Percentiles rank a stretch among this genome's conserved stretches.
These are phyloP conservation scores for Plectosphaerella cucumerina DNA, from an alignment of 2,329 filamentous ascomycete species.

Conservation along the genomic window DNA sequence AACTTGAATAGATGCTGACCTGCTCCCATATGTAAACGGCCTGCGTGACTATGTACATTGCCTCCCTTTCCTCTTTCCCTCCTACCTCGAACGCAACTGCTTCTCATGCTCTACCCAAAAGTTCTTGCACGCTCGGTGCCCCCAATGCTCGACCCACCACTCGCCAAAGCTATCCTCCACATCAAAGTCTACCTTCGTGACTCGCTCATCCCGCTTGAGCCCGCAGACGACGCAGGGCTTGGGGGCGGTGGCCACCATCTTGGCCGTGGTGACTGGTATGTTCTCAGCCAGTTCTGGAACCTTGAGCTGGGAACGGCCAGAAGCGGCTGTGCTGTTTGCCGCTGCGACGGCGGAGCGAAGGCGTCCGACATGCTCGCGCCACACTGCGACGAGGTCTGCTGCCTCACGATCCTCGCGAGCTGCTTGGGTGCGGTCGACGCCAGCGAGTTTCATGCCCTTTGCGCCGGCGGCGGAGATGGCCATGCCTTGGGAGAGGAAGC, in stretches of 20 bases:
- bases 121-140: conserved; percentile 70
- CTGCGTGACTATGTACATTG: too few relatives aligned
- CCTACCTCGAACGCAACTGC: conserved; percentile 62
- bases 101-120: conserved; percentile 81
- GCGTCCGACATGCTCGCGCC: conserved; percentile 71
- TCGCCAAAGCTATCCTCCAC: conserved; percentile 92
- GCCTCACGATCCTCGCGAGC: conserved; percentile 81
- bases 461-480: conserved; percentile 73
- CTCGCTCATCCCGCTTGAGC: conserved; percentile 79
- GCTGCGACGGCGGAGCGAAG: conserved; percentile 69
- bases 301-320: conserved; percentile 29
- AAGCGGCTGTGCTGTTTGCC: conserved; percentile 45
- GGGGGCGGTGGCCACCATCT: conserved; percentile 68
- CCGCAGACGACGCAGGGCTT: conserved; percentile 84
- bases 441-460: conserved; percentile 87
- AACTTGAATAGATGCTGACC: too few relatives aligned
- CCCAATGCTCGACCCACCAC: conserved; percentile 94
- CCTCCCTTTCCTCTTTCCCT: background rate
- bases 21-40: too few relatives aligned
- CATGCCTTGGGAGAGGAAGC: conserved; percentile 80
- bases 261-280: conserved; percentile 64
- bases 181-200: conserved; percentile 68
- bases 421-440: conserved; percentile 79
- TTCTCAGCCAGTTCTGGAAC: conserved; percentile 69
- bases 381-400: conserved; percentile 69